Percentiles rank a stretch among this genome's conserved stretches.
Conservation (phyloP, 345 rosid species). For the Gossypium thurberi region DNA sequence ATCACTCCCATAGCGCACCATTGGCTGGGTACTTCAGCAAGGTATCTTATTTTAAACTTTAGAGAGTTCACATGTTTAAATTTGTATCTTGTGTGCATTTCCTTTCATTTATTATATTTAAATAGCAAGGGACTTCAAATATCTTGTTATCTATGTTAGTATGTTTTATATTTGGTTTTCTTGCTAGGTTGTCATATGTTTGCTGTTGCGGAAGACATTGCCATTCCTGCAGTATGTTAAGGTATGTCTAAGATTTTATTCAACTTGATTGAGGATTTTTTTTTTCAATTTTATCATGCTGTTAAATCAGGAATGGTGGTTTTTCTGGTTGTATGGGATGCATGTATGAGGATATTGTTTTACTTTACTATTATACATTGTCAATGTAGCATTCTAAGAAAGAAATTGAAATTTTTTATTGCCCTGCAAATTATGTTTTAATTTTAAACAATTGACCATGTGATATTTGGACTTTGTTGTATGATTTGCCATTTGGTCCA, state of each 20-base stretch:
- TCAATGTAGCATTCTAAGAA: neutral
- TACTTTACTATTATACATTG: neutral
- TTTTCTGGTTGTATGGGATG: neutral
- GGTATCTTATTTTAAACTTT: conserved; percentile 39
- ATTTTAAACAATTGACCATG: neutral
- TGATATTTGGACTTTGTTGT: neutral
- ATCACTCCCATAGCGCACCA: conserved; percentile 49
- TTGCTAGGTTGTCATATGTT: conserved; percentile 74
- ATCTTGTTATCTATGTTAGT: neutral
- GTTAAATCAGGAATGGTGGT: neutral
- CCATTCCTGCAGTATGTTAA: conserved; percentile 69
- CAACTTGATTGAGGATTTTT: neutral
- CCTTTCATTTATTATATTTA: neutral
- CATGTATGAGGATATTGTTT: too few relatives aligned
- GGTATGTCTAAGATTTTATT: conserved; percentile 34
- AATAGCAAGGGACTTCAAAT: neutral
- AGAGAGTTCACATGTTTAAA: conserved; percentile 4
- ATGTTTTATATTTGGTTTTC: conserved; percentile 1
- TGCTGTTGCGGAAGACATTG: conserved; percentile 76
- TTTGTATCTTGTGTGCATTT: neutral
- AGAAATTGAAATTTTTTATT: neutral
- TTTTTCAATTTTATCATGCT: neutral
- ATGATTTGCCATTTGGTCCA: neutral
- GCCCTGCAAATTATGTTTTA: neutral
- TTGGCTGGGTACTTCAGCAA: conserved; percentile 94